Conservation (phyloP, 805 yeast genomes). For the Lachancea nothofagi region DNA sequence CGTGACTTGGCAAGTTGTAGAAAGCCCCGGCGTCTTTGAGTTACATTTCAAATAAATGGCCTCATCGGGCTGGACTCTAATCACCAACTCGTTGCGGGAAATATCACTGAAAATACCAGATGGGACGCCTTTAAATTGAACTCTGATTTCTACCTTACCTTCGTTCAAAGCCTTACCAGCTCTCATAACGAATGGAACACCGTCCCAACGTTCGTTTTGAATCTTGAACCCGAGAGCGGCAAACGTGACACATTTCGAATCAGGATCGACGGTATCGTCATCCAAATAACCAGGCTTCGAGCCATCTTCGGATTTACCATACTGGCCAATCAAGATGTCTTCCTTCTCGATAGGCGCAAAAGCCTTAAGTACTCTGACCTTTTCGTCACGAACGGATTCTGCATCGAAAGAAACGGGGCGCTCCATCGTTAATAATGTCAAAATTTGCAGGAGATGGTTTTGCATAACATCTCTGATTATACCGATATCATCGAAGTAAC, state of each 20-base stretch:
- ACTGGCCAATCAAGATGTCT: conserved; percentile 83
- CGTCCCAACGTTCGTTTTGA: conserved; percentile 95
- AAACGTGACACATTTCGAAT: conserved; percentile 84
- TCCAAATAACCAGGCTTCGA: conserved; percentile 85
- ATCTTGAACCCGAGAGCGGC: conserved; percentile 80
- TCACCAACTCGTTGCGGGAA: conserved; percentile 87
- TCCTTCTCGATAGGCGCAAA: conserved; percentile 59
- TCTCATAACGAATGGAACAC: conserved; percentile 91
- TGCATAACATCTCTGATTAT: conserved; percentile 98
- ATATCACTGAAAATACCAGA: conserved; percentile 75
- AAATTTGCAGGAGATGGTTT: conserved; percentile 89
- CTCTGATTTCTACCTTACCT: conserved; percentile 89
- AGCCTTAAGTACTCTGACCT: conserved; percentile 85
- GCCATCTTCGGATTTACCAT: conserved; percentile 78
- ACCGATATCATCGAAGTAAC: conserved; percentile 92
- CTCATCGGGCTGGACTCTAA: conserved; percentile 91
- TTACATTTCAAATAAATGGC: conserved; percentile 91
- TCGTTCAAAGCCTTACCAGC: conserved; percentile 98
- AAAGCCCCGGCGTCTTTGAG: conserved; percentile 88
- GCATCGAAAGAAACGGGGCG: conserved; percentile 89
- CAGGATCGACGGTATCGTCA: conserved; percentile 79
- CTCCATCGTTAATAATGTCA: conserved; percentile 91
- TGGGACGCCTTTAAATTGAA: conserved; percentile 85
- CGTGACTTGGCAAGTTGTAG: conserved; percentile 74
- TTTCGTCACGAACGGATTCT: conserved; percentile 92